Conservation (phyloP, 2,329 filamentous ascomycete species). For the Apiospora malaysiana region DNA sequence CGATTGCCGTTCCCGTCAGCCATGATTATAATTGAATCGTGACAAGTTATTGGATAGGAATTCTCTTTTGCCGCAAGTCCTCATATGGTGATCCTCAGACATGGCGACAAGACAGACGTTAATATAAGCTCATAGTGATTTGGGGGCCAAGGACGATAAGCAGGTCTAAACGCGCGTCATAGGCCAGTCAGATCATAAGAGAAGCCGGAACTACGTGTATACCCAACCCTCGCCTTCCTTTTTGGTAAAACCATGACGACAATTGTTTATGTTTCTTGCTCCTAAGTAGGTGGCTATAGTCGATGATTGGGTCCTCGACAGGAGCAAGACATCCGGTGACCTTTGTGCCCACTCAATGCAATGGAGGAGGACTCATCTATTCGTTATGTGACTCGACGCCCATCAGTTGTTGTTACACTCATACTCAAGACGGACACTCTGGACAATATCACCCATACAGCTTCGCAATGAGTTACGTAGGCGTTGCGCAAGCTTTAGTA, state of each 20-base stretch:
- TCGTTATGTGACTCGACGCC: not conserved
- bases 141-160: slow-evolving; percentile 15
- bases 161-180: not conserved
- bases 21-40: not conserved
- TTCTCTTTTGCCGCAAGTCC: no score
- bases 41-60: not conserved
- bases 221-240: not conserved
- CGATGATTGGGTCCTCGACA: not conserved
- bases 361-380: not conserved
- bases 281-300: not conserved
- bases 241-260: slow-evolving; percentile 11
- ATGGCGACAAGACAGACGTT: not conserved
- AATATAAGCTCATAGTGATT: not conserved
- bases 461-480: slow-evolving; percentile 1
- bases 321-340: not conserved
- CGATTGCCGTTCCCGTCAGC: slow-evolving; percentile 10
- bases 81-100: no score
- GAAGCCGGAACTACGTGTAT: not conserved
- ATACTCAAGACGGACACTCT: no score
- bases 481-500: not conserved
- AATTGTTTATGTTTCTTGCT: not conserved
- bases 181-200: not conserved
- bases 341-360: no score
- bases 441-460: not conserved
- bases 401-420: not conserved